Evolutionary conservation across 345 rosid species (phyloP).

Genomic region (Hibiscus trionum): DNA sequence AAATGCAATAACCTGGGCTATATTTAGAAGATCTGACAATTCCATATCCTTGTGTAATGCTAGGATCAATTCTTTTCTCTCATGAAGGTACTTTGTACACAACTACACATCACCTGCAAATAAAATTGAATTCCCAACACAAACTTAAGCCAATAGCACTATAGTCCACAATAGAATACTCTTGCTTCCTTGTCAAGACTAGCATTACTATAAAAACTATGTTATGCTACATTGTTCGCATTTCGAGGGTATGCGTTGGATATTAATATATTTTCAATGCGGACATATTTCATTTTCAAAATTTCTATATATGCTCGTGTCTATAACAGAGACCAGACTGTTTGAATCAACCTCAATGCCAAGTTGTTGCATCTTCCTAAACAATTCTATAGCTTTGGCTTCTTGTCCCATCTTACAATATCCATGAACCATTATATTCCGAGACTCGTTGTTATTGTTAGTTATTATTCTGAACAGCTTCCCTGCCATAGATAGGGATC

Average conservation of each 20-base stretch:
- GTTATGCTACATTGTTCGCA: too few species aligned
- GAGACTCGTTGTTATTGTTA: constrained; percentile 29
- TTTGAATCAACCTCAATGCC: constrained; percentile 34
- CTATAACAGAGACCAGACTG: constrained; percentile 36
- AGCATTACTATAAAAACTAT: too few species aligned
- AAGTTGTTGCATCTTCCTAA: constrained; percentile 37
- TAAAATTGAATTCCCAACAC: not conserved
- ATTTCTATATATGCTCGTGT: too few species aligned
- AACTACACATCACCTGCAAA: constrained; percentile 67
- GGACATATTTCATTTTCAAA: too few species aligned
- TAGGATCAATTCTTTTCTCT: constrained; percentile 62
- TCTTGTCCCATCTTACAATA: constrained; percentile 40
- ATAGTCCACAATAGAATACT: not conserved
- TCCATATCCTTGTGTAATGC: constrained; percentile 65
- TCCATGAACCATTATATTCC: constrained; percentile 48
- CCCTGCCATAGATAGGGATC: constrained; percentile 35
- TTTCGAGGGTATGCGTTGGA: too few species aligned
- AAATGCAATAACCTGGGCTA: constrained; percentile 44
- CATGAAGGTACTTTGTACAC: constrained; percentile 42
- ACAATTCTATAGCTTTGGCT: constrained; percentile 34
- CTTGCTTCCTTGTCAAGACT: not conserved
- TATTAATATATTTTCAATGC: too few species aligned
- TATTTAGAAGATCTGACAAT: constrained; percentile 57
- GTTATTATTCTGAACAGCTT: constrained; percentile 28
- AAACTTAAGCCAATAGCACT: not conserved